Evolutionary conservation across 2,329 filamentous ascomycete species (phyloP), one percentile per base, ranked within the genome.

Genomic region (Aspergillus transmontanensis): DNA sequence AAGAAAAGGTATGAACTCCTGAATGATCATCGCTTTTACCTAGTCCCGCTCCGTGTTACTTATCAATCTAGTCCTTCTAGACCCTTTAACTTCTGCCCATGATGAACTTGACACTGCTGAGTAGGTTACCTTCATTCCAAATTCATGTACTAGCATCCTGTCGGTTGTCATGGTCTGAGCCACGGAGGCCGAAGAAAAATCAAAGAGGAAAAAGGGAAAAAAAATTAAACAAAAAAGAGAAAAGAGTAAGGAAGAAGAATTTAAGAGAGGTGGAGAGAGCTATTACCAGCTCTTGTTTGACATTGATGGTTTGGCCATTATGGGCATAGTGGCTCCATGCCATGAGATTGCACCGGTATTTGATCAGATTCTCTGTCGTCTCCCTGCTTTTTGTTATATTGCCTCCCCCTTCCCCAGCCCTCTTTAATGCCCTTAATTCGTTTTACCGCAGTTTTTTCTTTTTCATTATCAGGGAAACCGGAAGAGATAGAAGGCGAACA

Each of bases 51-150:
- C 21, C n/a, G 41, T 39, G 56, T 56, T 36, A 45, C 59, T 73
- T 28, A 72, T 67, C 66, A 68, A 60, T 67, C 60, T 71, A 80
- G 81, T 79, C 71, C 78, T 86, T 76, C 82, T 90, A 73, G 93
- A 96, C 70, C 92, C 91, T 72, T 90, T 92, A 70, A 88, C 92
- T 67, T 89, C 92, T 67, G 90, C 89, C 72, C 93, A 97, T 75
- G 95, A 99, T 78, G 95, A 99, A 76, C 87, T 98, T 76, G 95
- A 99, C 79, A 94, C 95, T 75, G 94, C 94, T 74, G 95, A 98
- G 82, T 89, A 84, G 78, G 75, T 77, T 68, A 59, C 66, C 62
- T 71, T 68, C 63, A 67, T 65, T 56, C 53, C 48, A 61, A 62
- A 62, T 63, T 58, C 45, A 61, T 58, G 56, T 30, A 48, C 46